Percentiles rank a stretch among this genome's conserved stretches.
Evolutionary conservation across 2,329 filamentous ascomycete genomes (phyloP).

Genomic region (Lasiodiplodia sp.): DNA sequence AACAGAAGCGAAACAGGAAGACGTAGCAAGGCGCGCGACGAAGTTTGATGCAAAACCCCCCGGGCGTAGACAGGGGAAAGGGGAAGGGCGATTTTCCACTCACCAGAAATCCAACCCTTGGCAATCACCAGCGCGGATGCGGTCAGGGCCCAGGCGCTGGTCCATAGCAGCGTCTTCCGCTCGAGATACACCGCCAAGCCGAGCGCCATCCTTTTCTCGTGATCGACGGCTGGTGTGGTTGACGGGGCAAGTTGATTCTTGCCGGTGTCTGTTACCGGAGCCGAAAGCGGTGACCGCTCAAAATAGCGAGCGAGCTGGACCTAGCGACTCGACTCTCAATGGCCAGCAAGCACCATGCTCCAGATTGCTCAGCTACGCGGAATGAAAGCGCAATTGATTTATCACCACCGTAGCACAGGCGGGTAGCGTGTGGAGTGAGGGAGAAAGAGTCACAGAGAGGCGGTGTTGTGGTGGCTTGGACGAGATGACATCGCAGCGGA

Average conservation of each 20-base stretch:
- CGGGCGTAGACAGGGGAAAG: slow-evolving; percentile 1
- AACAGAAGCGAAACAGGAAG: background rate
- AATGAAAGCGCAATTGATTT: slow-evolving; percentile 4
- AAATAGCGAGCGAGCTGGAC: slow-evolving; percentile 6
- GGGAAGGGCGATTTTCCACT: background rate
- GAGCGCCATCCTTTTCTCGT: slow-evolving; percentile 15
- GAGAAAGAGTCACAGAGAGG: slow-evolving; percentile 17
- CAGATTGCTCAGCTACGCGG: slow-evolving; percentile 11
- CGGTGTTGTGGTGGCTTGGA: slow-evolving; percentile 23
- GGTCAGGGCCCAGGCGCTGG: background rate
- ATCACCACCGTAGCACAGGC: slow-evolving; percentile 11
- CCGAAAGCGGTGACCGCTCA: slow-evolving; percentile 23
- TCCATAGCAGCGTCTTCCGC: slow-evolving; percentile 26
- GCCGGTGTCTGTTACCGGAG: slow-evolving; percentile 23
- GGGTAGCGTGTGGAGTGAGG: background rate
- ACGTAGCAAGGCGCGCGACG: background rate
- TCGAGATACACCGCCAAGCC: slow-evolving; percentile 25
- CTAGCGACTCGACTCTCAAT: background rate
- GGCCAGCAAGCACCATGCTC: background rate
- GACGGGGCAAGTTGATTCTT: background rate
- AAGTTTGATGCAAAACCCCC: background rate
- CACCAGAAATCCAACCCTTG: slow-evolving; percentile 25
- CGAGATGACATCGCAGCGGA: slow-evolving; percentile 4
- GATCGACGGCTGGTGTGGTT: background rate
- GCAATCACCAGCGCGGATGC: slow-evolving; percentile 1